Evolutionary conservation across 2,329 filamentous ascomycete species (phyloP), one percentile per base, ranked within the genome.

Genomic region (Neoarthrinium moseri): DNA sequence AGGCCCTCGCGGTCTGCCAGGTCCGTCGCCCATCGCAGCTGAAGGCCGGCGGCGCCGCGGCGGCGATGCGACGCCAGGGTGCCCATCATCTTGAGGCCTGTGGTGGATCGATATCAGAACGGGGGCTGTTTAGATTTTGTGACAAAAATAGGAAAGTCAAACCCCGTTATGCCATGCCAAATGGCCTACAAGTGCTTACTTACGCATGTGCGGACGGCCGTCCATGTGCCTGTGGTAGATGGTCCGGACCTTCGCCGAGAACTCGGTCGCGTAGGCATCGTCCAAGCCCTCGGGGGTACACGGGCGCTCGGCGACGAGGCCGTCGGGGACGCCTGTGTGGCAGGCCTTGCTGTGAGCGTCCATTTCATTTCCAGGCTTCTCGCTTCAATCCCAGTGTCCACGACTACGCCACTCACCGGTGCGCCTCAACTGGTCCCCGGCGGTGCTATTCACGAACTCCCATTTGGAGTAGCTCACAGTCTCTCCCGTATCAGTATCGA

Each of bases 1-100:
- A 40, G 12, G 23, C 37, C 37, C 22, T 40, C 37, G 18, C 37
- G 20, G 15, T 40, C 37, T 13, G 37, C 37, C 11, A 40, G 6
- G 13, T 40, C 37, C 13, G 18, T 40, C 5, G 37, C 37, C 37
- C 37, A 40, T 10, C 12, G 21, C 21, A 40, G 23, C 10, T 26
- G 37, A 13, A 40, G 12, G 12, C 37, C 3, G 12, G 17, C 4
- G 11, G 37, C 37, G 5, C 37, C 37, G 15, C 22, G 37, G 15
- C 37, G 22, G 13, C 37, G 37, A n/a, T 40, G 20, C 5, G 37
- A 40, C 12, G 37, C 21, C 18, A 40, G 15, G 11, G 37, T 40
- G 8, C 37, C 37, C 22, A 27, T 8, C 37, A 40, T 27, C 27
- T 17, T 40, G 11, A 40, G 21, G 12, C 8, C 35, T 38, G 15